Evolutionary conservation across 2,329 filamentous ascomycete genomes (phyloP), one percentile per base, ranked within the genome.

Genomic region (Alternaria incomplexa): DNA sequence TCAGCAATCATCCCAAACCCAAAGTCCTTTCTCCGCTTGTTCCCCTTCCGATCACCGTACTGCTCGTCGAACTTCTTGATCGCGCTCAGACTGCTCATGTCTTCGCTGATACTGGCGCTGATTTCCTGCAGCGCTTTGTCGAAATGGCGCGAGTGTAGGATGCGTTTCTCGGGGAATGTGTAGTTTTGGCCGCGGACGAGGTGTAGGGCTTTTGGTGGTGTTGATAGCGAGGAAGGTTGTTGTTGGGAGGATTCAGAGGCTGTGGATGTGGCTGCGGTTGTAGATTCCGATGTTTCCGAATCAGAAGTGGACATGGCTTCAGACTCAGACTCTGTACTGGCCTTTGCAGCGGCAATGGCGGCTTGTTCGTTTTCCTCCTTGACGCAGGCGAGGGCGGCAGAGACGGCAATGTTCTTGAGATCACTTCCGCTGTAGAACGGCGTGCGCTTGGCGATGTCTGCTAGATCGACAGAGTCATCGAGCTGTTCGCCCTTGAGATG

Each of bases 21-120:
- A 78, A 84, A 85, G 1, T 82, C 81, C 25, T 79, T 88, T 79
- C 87, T 89, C 76, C 87, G 88, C 75, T 88, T 86, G 70, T 87
- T 87, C 2, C 86, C 88, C 74, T 88, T 90, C 36, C 90, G 87
- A 76, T 97, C 93, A 25, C 96, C 95, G 78, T 94, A 99, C 78
- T 95, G 91, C 81, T 97, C 93, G 77, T 99, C 96, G 75, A 98
- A 99, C 81, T 96, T 96, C 72, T 93, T 88, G 73, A 99, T 97
- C 12, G 92, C 92, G 68, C 89, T 88, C 65, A 99, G 83, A 30
- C 89, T 93, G 52, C 88, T 85, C 95, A 97, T 98, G 74, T 99
- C 94, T 79, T 97, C 95, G 72, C 89, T 94, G 69, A 97, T 94
- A 73, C 92, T 96, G 0, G 96, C 93, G 59, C 91, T 92, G 70